These are phyloP conservation scores for Acanthamoeba culbertsoni DNA, from an alignment of 208 protist genomes.

Conservation along the genomic window DNA sequence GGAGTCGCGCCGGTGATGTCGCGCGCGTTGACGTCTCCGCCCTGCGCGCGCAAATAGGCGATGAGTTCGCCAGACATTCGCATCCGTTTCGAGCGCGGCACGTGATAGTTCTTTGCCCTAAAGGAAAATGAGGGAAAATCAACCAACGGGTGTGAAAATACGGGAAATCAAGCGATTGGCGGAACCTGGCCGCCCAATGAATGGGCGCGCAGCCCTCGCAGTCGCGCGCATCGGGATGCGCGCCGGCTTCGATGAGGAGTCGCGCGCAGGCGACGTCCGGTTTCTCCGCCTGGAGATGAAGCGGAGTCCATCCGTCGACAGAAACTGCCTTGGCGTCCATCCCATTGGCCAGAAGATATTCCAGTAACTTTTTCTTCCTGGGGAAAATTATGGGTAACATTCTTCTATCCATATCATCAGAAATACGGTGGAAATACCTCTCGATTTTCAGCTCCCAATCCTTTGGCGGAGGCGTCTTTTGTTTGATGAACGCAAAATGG, in stretches of 20 bases:
- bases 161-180: not conserved
- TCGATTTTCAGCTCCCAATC: not conserved
- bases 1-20: not conserved
- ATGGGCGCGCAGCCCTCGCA: not conserved
- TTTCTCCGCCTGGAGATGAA: not conserved
- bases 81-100: not conserved
- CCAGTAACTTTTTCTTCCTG: not conserved
- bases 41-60: not conserved
- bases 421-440: not conserved
- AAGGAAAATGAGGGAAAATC: not conserved
- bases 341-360: constrained; percentile 10
- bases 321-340: not conserved
- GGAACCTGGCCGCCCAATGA: not conserved
- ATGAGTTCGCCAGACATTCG: not conserved
- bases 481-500: constrained; percentile 32
- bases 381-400: not conserved
- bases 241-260: not conserved
- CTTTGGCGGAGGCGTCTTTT: not conserved
- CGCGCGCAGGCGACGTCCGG: not conserved
- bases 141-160: not conserved
- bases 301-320: constrained; percentile 10
- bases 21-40: not conserved
- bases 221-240: not conserved
- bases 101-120: not conserved
- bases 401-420: not conserved